phyloP scores from a whole-genome alignment of 345 rosid species.

The Rhodamnia argentea region DNA sequence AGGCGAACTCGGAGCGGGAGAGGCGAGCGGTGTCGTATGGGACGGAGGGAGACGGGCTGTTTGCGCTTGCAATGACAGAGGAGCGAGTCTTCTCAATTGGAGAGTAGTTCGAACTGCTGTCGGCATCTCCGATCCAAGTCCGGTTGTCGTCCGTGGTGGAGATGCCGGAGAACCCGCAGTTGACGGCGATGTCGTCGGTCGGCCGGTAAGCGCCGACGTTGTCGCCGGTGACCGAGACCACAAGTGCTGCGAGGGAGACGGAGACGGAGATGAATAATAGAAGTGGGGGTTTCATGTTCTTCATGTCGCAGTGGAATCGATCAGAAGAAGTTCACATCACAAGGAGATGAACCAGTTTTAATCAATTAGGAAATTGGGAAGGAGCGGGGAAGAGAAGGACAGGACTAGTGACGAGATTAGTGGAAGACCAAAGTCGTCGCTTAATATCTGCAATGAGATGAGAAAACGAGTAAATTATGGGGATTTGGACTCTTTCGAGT shows the following conservation, averaged over 20 bases:
- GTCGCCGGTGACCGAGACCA: background rate
- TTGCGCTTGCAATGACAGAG: background rate
- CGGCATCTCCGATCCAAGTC: slow-evolving; percentile 14
- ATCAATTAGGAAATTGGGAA: background rate
- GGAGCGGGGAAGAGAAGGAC: background rate
- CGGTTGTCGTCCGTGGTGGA: background rate
- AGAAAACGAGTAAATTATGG: background rate
- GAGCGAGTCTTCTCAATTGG: background rate
- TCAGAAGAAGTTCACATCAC: background rate
- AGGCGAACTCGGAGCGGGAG: slow-evolving; percentile 10
- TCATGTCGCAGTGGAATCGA: background rate
- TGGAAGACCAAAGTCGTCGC: background rate
- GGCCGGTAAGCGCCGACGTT: background rate
- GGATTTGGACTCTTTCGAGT: background rate
- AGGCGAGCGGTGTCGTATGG: slow-evolving; percentile 17
- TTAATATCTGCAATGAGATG: background rate
- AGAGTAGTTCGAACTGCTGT: background rate
- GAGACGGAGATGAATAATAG: background rate
- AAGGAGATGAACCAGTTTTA: background rate
- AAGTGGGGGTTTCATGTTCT: background rate
- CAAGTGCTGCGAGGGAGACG: background rate
- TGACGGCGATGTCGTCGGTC: background rate
- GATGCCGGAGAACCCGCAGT: background rate
- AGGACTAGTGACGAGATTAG: background rate
- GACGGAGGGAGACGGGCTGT: accelerated